Conservation (phyloP, 1,284 basidiomycete genomes). For the Phlebopus sp. region DNA sequence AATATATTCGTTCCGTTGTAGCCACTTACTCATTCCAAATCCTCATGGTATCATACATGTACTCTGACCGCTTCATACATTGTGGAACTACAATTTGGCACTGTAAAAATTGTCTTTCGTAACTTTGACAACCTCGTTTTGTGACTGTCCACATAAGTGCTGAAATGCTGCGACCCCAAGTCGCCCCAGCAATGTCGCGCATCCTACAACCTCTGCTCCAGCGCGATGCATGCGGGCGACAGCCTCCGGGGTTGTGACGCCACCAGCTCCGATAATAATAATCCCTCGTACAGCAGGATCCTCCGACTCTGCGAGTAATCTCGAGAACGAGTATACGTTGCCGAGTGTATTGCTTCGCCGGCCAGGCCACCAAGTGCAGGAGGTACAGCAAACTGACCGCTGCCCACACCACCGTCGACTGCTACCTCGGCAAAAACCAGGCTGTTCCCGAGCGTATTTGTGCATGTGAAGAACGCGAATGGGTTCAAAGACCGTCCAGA, state of each 20-base stretch:
- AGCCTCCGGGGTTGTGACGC: constrained; percentile 61
- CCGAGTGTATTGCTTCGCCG: constrained; percentile 78
- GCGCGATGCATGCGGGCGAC: constrained; percentile 63
- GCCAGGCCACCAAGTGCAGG: constrained; percentile 67
- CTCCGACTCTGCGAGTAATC: constrained; percentile 44
- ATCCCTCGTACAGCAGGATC: constrained; percentile 46
- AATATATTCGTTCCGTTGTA: constrained; percentile 24
- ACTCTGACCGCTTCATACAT: constrained; percentile 8
- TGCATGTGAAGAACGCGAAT: constrained; percentile 68
- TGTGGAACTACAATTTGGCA: constrained; percentile 8
- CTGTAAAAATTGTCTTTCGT: neutral
- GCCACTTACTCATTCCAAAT: constrained; percentile 9
- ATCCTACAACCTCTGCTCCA: constrained; percentile 69
- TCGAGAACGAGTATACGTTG: constrained; percentile 62
- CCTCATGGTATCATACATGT: constrained; percentile 12
- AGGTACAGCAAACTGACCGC: constrained; percentile 51
- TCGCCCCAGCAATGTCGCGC: constrained; percentile 70
- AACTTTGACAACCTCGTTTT: too few relatives aligned
- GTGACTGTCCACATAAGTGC: constrained; percentile 32
- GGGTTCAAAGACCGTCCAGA: constrained; percentile 32
- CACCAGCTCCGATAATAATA: constrained; percentile 71
- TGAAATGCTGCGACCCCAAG: constrained; percentile 67
- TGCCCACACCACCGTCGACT: constrained; percentile 6
- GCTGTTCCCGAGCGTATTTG: constrained; percentile 73
- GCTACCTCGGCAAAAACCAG: constrained; percentile 60